Evolutionary conservation across 192 early-diverging fungal species (phyloP).

Genomic region (Chytriomyces sp.): DNA sequence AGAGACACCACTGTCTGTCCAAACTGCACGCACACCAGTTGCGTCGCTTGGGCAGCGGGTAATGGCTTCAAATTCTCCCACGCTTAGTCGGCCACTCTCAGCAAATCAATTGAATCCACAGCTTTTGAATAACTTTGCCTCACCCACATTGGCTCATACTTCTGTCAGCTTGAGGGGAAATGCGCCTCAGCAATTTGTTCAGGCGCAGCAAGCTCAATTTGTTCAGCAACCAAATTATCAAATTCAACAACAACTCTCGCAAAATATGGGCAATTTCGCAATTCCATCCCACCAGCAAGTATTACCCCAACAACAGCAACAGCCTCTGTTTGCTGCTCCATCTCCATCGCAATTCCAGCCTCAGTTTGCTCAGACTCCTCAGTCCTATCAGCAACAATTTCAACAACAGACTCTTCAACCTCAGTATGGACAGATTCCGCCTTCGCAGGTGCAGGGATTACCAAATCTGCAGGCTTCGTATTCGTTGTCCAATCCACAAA

Average conservation of each 20-base stretch:
- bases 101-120: too few species aligned
- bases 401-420: not conserved
- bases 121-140: too few species aligned
- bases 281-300: not conserved
- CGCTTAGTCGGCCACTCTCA: too few species aligned
- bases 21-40: too few species aligned
- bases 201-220: not conserved
- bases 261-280: not conserved
- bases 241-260: not conserved
- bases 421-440: not conserved
- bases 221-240: not conserved
- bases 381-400: not conserved
- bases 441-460: slow-evolving; percentile 1
- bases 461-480: not conserved
- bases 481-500: not conserved
- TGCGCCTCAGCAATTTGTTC: not conserved
- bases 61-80: too few species aligned
- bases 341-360: not conserved
- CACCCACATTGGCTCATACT: too few species aligned
- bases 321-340: not conserved
- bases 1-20: too few species aligned
- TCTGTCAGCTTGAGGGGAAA: not conserved
- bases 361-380: not conserved
- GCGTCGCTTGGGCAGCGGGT: too few species aligned
- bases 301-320: not conserved